These are phyloP conservation scores for Ajuga chamaepitys DNA, from an alignment of 257 asterid species.

Conservation along the genomic window DNA sequence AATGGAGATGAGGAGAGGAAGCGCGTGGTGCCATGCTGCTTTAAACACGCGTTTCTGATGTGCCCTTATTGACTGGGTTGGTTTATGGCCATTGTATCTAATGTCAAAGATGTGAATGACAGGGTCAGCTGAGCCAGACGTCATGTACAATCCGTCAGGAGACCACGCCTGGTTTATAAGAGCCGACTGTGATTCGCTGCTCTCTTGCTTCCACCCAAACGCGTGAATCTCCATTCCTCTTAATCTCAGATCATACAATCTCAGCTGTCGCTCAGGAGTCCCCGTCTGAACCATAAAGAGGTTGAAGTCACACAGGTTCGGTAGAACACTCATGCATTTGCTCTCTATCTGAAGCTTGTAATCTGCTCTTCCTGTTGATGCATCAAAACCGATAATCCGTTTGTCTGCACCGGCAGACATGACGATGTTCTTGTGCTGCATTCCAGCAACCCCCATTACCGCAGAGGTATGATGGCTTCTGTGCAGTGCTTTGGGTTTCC, in stretches of 20 bases:
- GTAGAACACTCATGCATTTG: constrained; percentile 90
- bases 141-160: constrained; percentile 70
- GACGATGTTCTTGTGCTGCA: constrained; percentile 65
- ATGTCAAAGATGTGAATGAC: constrained; percentile 75
- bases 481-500: constrained; percentile 66
- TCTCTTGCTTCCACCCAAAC: constrained; percentile 90
- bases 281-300: constrained; percentile 96
- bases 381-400: constrained; percentile 62
- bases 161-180: constrained; percentile 91
- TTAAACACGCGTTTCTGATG: constrained; percentile 91
- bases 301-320: constrained; percentile 86
- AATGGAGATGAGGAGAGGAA: constrained; percentile 78
- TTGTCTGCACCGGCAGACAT: constrained; percentile 88
- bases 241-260: constrained; percentile 59
- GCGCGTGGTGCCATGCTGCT: constrained; percentile 79
- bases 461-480: constrained; percentile 66
- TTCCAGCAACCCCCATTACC: constrained; percentile 90
- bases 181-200: constrained; percentile 83
- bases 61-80: constrained; percentile 69
- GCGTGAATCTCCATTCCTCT: constrained; percentile 56
- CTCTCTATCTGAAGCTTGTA: constrained; percentile 71
- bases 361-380: constrained; percentile 42
- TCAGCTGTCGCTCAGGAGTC: constrained; percentile 73
- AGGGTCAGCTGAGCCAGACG: constrained; percentile 94
- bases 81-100: constrained; percentile 48